Conservation (phyloP, 192 early-diverging fungal species). For the Backusella australiensis region DNA sequence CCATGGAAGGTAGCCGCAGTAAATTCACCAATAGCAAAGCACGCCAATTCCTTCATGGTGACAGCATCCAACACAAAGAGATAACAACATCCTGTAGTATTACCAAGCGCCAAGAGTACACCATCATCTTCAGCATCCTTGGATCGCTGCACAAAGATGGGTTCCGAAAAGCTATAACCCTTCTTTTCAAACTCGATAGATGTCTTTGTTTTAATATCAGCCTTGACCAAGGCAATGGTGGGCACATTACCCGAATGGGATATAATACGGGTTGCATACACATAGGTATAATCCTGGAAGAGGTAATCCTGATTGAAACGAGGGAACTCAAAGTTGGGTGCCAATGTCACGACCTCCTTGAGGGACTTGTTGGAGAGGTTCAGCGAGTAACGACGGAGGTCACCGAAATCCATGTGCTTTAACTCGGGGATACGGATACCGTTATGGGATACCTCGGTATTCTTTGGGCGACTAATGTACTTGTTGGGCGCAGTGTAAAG, state of each 20-base stretch:
- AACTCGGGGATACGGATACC: background rate
- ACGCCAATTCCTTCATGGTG: conserved; percentile 48
- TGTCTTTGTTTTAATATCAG: background rate
- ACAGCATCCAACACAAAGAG: conserved; percentile 48
- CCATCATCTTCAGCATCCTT: conserved; percentile 55
- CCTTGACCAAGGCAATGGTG: background rate
- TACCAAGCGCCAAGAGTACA: conserved; percentile 46
- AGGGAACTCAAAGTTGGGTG: background rate
- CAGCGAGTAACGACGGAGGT: background rate
- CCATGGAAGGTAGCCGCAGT: conserved; percentile 13
- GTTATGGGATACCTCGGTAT: background rate
- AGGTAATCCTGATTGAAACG: background rate
- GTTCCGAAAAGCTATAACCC: conserved; percentile 34
- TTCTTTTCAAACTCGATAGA: background rate
- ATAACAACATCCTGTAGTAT: conserved; percentile 30
- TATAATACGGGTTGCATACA: background rate
- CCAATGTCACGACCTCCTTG: background rate
- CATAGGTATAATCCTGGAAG: background rate
- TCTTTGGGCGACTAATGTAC: background rate
- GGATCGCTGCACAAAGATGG: conserved; percentile 53
- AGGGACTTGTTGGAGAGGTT: background rate
- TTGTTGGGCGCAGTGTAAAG: background rate
- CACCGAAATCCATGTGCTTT: background rate
- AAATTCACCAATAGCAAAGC: conserved; percentile 35
- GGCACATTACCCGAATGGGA: background rate